Evolutionary conservation across 2,329 filamentous ascomycete species (phyloP), one percentile per base, ranked within the genome.

Genomic region (Venturia nashicola): DNA sequence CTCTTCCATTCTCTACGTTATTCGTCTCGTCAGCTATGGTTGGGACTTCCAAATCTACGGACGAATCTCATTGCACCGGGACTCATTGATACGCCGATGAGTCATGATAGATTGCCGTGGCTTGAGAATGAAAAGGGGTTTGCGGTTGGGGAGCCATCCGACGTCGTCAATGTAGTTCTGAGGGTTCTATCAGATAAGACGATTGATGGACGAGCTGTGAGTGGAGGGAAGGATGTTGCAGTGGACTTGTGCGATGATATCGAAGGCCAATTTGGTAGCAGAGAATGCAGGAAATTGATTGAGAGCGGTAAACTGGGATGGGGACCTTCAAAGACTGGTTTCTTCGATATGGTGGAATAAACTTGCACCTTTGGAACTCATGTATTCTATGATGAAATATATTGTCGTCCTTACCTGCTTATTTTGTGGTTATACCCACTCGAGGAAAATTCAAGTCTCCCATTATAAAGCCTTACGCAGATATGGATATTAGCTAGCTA

Each of bases 31-130:
- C 32, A 57, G 39, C 32, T 42, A 12, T 44, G 34, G 20, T 36
- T 61, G 16, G 60, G 60, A 4, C 8, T 61, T 18, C 39, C 39
- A 16, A 20, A 61, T 48, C 48, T 63, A 23, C 66, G 70, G 36
- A 61, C 70, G 36, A 72, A 73, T 44, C 65, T 72, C 1, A 68
- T 72, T 3, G 71, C 71, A 16, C 71, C 71, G n/a, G 71, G 68
- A 66, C 70, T 68, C 40, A 65, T 72, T 9, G 65, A 68, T 1
- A 73, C 71, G 8, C 51, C 64, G 0, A 66, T 69, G 66, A 67
- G 63, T 32, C 32, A 59, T 27, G 61, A 57, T 12, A 32, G 9
- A 14, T 36, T 34, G 23, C 18, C 32, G n/a, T 63, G 27, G 61
- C 36, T 63, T 9, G 32, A 63, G 34, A 48, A 62, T 7, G 61